Percentiles rank a stretch among this genome's conserved stretches.
Evolutionary conservation across 164 flowering plant genomes (phyloP).

Genomic region (Kalanchoe fedtschenkoi): DNA sequence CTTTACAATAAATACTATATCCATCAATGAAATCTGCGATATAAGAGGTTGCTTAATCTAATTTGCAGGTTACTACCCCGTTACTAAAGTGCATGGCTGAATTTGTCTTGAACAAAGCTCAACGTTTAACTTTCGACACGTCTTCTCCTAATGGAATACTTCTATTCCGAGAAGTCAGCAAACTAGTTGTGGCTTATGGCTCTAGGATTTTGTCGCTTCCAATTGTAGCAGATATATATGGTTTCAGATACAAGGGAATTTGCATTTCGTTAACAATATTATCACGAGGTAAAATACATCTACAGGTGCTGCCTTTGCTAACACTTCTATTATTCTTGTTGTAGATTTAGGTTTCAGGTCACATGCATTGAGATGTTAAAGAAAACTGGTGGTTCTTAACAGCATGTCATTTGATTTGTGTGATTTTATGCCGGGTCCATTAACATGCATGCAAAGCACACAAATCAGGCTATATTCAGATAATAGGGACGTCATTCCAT

Average conservation of each 20-base stretch:
- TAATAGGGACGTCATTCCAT: not conserved
- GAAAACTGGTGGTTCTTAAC: not conserved
- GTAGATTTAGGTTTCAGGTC: not conserved
- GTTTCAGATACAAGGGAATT: constrained; percentile 90
- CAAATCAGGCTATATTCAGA: not conserved
- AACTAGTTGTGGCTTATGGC: constrained; percentile 85
- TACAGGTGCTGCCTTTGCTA: not conserved
- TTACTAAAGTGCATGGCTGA: constrained; percentile 91
- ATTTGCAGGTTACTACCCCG: constrained; percentile 93
- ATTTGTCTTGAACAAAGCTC: constrained; percentile 89
- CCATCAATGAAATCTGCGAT: too few relatives aligned
- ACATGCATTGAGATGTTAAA: not conserved
- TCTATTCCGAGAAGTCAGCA: constrained; percentile 98
- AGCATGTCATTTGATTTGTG: not conserved
- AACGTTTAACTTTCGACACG: constrained; percentile 88
- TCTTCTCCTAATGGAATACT: constrained; percentile 98
- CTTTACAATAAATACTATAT: not conserved
- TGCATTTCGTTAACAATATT: constrained; percentile 82
- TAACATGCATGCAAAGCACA: not conserved
- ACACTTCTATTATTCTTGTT: not conserved
- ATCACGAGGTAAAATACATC: constrained; percentile 53
- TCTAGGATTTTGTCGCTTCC: constrained; percentile 77
- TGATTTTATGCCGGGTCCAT: not conserved
- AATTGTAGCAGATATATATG: constrained; percentile 68
- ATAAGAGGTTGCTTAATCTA: not conserved